These are phyloP conservation scores for Spergularia bocconei DNA, from an alignment of 148 eudicot genomes.

Conservation along the genomic window DNA sequence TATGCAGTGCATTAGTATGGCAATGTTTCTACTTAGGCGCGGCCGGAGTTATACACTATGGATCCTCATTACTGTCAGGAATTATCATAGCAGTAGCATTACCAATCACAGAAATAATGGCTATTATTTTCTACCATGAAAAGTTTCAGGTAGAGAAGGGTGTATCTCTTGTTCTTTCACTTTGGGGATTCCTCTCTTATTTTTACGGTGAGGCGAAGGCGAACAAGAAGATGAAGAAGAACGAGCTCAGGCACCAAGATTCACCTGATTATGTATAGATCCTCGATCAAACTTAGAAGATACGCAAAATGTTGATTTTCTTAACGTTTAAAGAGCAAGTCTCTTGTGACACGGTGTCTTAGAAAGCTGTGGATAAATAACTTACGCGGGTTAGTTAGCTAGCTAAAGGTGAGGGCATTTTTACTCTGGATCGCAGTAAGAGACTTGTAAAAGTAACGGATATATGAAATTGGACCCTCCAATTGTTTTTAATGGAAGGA, in stretches of 20 bases:
- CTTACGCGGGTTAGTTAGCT: no score
- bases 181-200: slow-evolving; percentile 75
- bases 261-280: slow-evolving; percentile 2
- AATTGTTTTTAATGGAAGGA: no score
- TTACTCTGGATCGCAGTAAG: no score
- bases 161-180: slow-evolving; percentile 54
- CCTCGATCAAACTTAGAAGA: background rate
- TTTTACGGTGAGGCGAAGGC: slow-evolving; percentile 49
- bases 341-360: no score
- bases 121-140: slow-evolving; percentile 52
- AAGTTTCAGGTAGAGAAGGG: slow-evolving; percentile 61
- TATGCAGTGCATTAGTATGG: slow-evolving; percentile 45
- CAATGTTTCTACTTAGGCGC: slow-evolving; percentile 68
- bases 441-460: no score
- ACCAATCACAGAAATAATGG: slow-evolving; percentile 51
- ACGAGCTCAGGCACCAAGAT: background rate
- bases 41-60: slow-evolving; percentile 57
- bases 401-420: no score
- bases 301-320: no score
- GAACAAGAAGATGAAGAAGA: slow-evolving; percentile 20
- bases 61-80: slow-evolving; percentile 60
- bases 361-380: no score
- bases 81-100: slow-evolving; percentile 48
- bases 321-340: no score
- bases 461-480: no score